Evolutionary conservation across 2,329 filamentous ascomycete species (phyloP).

Genomic region (Hawksworthiomyces lignivorus): DNA sequence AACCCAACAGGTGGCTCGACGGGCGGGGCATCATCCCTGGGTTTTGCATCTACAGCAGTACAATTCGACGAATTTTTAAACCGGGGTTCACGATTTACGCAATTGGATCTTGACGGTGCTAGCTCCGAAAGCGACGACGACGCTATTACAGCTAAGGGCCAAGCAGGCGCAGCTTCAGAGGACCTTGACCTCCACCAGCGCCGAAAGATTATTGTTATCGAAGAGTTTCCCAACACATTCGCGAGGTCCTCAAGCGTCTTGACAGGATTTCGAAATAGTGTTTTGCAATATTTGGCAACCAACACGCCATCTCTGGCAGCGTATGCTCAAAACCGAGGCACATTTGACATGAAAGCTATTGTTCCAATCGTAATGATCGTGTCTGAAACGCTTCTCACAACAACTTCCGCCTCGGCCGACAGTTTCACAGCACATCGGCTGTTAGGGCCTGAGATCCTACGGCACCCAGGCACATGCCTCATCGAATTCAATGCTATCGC

Average conservation of each 20-base stretch:
- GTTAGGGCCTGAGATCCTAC: conserved; percentile 76
- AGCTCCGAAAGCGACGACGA: conserved; percentile 20
- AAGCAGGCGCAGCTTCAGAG: neutral
- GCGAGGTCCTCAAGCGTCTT: conserved; percentile 56
- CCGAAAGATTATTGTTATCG: conserved; percentile 60
- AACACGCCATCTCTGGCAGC: conserved; percentile 50
- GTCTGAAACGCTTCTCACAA: conserved; percentile 82
- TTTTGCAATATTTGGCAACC: conserved; percentile 67
- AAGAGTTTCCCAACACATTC: conserved; percentile 76
- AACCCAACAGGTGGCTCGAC: conserved; percentile 56
- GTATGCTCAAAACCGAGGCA: conserved; percentile 27
- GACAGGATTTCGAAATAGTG: conserved; percentile 63
- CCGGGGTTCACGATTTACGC: conserved; percentile 71
- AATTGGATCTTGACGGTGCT: conserved; percentile 22
- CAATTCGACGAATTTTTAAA: conserved; percentile 92
- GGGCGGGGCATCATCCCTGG: conserved; percentile 41
- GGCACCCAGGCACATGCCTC: conserved; percentile 67
- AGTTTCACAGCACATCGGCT: conserved; percentile 89
- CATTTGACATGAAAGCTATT: conserved; percentile 34
- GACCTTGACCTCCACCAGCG: neutral
- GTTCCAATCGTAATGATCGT: conserved; percentile 82
- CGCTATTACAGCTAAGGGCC: conserved; percentile 11
- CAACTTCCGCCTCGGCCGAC: conserved; percentile 75
- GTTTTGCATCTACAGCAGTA: conserved; percentile 61
- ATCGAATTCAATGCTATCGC: conserved; percentile 95